Conservation (phyloP, 306 rosid species). For the Datisca glomerata region DNA sequence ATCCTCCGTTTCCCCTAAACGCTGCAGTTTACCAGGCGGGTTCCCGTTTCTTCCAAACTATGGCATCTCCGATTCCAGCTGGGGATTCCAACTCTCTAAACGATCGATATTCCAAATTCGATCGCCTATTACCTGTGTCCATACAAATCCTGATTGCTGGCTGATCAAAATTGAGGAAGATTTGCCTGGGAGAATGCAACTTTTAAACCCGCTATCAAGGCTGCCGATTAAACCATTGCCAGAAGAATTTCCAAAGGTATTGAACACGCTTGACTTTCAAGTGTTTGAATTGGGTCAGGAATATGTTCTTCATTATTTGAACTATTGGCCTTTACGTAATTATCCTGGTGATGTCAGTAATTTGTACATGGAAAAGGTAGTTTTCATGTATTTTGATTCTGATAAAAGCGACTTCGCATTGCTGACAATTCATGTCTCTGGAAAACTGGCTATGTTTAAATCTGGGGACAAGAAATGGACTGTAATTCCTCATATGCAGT, state of each 20-base stretch:
- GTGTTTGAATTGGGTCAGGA: slow-evolving; percentile 39
- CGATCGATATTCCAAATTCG: slow-evolving; percentile 29
- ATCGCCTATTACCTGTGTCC: neutral
- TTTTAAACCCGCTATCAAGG: slow-evolving; percentile 36
- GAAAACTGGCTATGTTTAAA: slow-evolving; percentile 46
- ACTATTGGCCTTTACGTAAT: slow-evolving; percentile 15
- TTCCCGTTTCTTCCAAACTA: slow-evolving; percentile 40
- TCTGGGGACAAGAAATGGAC: slow-evolving; percentile 49
- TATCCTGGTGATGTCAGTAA: slow-evolving; percentile 18
- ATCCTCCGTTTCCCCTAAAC: slow-evolving; percentile 22
- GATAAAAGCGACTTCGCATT: slow-evolving; percentile 21
- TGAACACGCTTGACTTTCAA: slow-evolving; percentile 24
- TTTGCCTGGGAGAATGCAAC: slow-evolving; percentile 10
- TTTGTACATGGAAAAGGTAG: slow-evolving; percentile 66
- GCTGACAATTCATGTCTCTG: slow-evolving; percentile 74
- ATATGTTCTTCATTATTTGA: slow-evolving; percentile 23
- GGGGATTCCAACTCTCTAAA: slow-evolving; percentile 38
- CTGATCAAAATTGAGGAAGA: slow-evolving; percentile 32
- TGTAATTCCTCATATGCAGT: slow-evolving; percentile 40
- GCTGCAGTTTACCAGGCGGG: slow-evolving; percentile 16
- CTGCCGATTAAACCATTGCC: slow-evolving; percentile 16
- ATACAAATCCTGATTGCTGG: slow-evolving; percentile 17
- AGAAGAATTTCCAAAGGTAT: slow-evolving; percentile 16
- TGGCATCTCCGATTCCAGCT: slow-evolving; percentile 21
- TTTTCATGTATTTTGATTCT: slow-evolving; percentile 19